Evolutionary conservation across 352 stramenopile genomes (phyloP).

Genomic region (Phytophthora parvispora): DNA sequence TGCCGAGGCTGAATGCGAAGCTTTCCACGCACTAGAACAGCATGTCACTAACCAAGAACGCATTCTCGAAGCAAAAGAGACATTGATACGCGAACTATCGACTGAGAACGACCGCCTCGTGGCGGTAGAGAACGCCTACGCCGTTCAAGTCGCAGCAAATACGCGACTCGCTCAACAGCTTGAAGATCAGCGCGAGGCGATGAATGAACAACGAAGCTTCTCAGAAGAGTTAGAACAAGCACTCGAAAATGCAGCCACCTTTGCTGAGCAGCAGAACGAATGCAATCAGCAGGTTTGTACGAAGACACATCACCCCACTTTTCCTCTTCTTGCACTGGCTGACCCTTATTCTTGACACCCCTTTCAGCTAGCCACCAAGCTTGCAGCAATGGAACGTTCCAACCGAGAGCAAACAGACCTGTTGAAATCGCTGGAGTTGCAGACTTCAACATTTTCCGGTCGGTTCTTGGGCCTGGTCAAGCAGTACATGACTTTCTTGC

Average conservation of each 20-base stretch:
- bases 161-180: slow-evolving; percentile 14
- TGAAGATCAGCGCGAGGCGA: slow-evolving; percentile 19
- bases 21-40: slow-evolving; percentile 34
- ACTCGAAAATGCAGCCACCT: slow-evolving; percentile 32
- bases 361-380: slow-evolving; percentile 22
- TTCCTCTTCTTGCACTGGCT: neutral
- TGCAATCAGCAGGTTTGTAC: slow-evolving; percentile 42
- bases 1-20: slow-evolving; percentile 23
- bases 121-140: slow-evolving; percentile 34
- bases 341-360: neutral
- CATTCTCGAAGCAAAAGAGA: slow-evolving; percentile 12
- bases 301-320: neutral
- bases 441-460: slow-evolving; percentile 17
- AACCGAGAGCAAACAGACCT: slow-evolving; percentile 17
- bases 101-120: slow-evolving; percentile 47
- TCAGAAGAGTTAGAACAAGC: slow-evolving; percentile 25
- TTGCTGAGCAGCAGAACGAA: slow-evolving; percentile 51
- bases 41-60: slow-evolving; percentile 21
- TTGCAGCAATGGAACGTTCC: slow-evolving; percentile 19
- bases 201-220: slow-evolving; percentile 17
- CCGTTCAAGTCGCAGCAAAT: slow-evolving; percentile 25
- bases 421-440: slow-evolving; percentile 19
- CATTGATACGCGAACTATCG: slow-evolving; percentile 34
- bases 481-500: slow-evolving; percentile 26
- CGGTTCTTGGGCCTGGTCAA: slow-evolving; percentile 26